Percentiles rank a stretch among this genome's conserved stretches.
Conservation (phyloP, 345 rosid genomes). For the Citrus medica region DNA sequence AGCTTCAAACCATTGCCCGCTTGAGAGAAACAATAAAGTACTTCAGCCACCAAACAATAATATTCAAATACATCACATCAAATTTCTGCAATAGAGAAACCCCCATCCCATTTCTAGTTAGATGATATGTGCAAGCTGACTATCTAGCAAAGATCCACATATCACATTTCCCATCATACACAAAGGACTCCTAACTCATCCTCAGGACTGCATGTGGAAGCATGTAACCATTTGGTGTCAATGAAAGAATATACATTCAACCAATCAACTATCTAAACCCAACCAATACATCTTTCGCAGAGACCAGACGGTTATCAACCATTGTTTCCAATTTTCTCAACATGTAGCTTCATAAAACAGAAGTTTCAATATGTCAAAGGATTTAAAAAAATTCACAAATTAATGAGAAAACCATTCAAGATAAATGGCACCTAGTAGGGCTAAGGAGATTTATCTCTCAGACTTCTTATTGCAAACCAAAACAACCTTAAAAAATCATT, state of each 20-base stretch:
- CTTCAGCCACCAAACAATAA: not conserved
- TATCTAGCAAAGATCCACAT: not conserved
- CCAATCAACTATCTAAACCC: conserved; percentile 1
- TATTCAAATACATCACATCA: not conserved
- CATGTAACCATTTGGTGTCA: not conserved
- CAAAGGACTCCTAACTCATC: no score
- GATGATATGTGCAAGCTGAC: not conserved
- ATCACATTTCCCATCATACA: not conserved
- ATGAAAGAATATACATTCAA: not conserved
- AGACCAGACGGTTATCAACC: not conserved
- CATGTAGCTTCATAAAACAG: not conserved
- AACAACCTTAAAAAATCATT: no score
- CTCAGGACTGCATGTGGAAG: no score
- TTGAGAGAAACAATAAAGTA: not conserved
- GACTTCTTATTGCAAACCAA: no score
- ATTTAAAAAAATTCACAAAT: not conserved
- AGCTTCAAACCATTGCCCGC: not conserved
- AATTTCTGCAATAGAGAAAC: not conserved
- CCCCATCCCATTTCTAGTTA: not conserved
- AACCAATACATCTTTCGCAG: not conserved
- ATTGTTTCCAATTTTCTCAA: not conserved
- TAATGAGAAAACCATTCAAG: no score
- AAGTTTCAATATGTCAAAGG: not conserved
- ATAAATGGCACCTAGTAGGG: no score
- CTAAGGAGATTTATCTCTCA: no score